A percentile compares a stretch with the other conserved stretches of the same genome.
These are phyloP conservation scores for Populus nigra DNA, from an alignment of 345 rosid species.

Conservation along the genomic window DNA sequence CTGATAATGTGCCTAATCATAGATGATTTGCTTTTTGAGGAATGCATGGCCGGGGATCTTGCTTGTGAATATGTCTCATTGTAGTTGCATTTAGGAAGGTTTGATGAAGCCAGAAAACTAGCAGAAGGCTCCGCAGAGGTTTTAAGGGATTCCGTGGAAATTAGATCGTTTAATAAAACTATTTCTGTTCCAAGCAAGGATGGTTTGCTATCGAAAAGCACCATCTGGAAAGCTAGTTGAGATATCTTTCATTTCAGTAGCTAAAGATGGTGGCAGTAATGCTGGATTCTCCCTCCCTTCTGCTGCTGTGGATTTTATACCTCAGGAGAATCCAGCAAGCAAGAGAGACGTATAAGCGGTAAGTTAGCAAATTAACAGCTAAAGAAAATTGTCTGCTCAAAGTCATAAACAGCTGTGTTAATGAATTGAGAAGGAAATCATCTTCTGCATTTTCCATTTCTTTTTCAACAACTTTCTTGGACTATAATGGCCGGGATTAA, in stretches of 20 bases:
- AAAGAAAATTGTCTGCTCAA: neutral
- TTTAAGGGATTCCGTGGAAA: slow-evolving; percentile 59
- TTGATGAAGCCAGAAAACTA: slow-evolving; percentile 58
- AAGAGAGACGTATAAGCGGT: slow-evolving; percentile 69
- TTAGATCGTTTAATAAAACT: slow-evolving; percentile 37
- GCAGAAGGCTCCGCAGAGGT: slow-evolving; percentile 62
- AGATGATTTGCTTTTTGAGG: slow-evolving; percentile 22
- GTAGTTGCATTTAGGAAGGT: slow-evolving; percentile 52
- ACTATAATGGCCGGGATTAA: too few relatives aligned
- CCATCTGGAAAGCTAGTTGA: slow-evolving; percentile 73
- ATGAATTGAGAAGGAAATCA: neutral
- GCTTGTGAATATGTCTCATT: slow-evolving; percentile 63
- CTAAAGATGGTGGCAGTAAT: slow-evolving; percentile 57
- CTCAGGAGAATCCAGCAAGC: slow-evolving; percentile 51
- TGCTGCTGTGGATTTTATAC: slow-evolving; percentile 50
- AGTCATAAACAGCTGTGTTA: neutral
- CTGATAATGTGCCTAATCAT: neutral
- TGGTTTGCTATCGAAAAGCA: slow-evolving; percentile 48
- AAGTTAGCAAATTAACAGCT: slow-evolving; percentile 17
- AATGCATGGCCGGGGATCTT: slow-evolving; percentile 59
- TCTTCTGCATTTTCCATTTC: too few relatives aligned
- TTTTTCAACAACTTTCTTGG: too few relatives aligned
- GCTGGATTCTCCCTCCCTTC: slow-evolving; percentile 61
- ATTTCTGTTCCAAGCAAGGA: slow-evolving; percentile 36
- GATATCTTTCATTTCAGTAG: slow-evolving; percentile 50